Percentiles rank a stretch among this genome's conserved stretches.
Conservation (phyloP, 1,284 basidiomycete species). For the Phellopilus nigrolimitatus region DNA sequence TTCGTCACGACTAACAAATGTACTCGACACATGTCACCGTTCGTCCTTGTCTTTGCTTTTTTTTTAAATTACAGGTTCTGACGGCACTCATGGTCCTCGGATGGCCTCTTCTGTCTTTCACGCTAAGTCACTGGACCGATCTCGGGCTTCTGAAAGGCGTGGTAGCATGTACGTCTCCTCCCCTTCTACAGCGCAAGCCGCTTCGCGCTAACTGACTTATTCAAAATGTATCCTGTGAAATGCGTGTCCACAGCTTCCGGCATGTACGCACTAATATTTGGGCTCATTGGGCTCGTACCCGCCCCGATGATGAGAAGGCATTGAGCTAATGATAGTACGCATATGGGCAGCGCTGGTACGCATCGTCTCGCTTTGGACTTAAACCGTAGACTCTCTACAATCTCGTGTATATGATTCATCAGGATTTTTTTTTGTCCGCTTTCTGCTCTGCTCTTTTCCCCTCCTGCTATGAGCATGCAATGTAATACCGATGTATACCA, state of each 20-base stretch:
- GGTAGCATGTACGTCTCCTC: constrained; percentile 48
- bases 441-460: no score
- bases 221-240: not conserved
- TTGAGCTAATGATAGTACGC: no score
- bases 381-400: no score
- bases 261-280: constrained; percentile 63
- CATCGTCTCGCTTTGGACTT: no score
- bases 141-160: constrained; percentile 59
- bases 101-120: constrained; percentile 57
- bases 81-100: constrained; percentile 65
- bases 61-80: constrained; percentile 35
- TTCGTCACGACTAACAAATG: no score
- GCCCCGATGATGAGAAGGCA: constrained; percentile 46
- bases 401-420: no score
- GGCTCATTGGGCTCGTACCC: constrained; percentile 64
- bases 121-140: constrained; percentile 58
- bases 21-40: constrained; percentile 51
- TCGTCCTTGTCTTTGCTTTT: constrained; percentile 18
- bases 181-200: constrained; percentile 7
- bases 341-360: no score
- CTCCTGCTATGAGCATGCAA: no score
- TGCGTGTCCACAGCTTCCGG: constrained; percentile 53
- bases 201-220: not conserved
- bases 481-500: no score
- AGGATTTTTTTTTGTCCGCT: no score